A percentile compares a stretch with the other conserved stretches of the same genome.
phyloP scores from a whole-genome alignment of 139 green algal genomes.

The Chlamydomonas sphaeroides region DNA sequence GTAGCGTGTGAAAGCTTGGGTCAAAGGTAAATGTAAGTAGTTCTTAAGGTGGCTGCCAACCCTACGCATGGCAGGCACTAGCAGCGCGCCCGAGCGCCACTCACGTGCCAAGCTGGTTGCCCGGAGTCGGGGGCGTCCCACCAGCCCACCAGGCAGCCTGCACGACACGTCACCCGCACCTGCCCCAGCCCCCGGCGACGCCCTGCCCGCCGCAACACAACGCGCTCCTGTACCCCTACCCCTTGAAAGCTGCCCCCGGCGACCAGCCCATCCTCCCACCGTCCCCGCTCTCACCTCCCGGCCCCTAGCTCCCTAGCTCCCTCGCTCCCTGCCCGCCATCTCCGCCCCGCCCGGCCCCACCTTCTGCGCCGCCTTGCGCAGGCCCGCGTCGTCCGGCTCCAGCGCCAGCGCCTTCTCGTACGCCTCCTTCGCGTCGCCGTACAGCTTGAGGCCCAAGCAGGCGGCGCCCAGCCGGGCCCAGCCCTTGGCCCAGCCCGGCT shows the following conservation, averaged over 20 bases:
- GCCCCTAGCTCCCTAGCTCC: not conserved
- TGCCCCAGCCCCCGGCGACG: not conserved
- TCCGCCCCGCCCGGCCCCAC: not conserved
- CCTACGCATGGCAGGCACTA: too few species aligned
- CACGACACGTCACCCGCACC: too few species aligned
- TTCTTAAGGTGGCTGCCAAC: too few species aligned
- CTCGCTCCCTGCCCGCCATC: not conserved
- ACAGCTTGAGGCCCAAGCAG: constrained; percentile 63
- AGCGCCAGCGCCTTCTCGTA: constrained; percentile 74
- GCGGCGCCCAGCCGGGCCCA: constrained; percentile 51
- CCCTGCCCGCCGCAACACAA: not conserved
- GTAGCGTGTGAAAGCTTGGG: too few species aligned
- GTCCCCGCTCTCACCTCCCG: not conserved
- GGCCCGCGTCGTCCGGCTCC: constrained; percentile 73
- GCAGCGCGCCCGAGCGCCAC: too few species aligned
- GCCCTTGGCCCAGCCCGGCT: constrained; percentile 61
- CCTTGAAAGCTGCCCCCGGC: accelerated
- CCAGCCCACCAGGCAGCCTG: too few species aligned
- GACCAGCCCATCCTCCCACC: not conserved
- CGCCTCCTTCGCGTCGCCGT: constrained; percentile 64
- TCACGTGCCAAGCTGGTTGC: too few species aligned
- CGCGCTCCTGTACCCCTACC: not conserved
- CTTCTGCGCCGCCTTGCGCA: constrained; percentile 62
- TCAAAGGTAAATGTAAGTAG: too few species aligned
- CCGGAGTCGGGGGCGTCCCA: too few species aligned